Base-by-base conservation (phyloP, 2,329 filamentous ascomycete genomes). In the Aureobasidium pullulans region DNA sequence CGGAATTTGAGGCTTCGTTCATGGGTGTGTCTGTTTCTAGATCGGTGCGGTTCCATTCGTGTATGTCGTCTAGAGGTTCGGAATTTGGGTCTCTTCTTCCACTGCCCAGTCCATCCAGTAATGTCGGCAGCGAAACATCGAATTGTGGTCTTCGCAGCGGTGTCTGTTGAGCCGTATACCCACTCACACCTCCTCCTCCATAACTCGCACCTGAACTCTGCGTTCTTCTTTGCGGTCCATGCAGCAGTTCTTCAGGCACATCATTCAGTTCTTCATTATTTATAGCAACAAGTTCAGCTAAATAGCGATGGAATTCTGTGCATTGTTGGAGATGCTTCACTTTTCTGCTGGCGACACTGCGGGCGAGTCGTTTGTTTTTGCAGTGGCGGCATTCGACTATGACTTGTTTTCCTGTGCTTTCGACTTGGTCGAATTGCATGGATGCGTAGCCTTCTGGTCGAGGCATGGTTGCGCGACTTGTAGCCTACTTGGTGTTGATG, bases 381-480 rank as follows among this genome's bases (percentile, higher is more conserved):
- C 52, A 57, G 40, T 57, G 52, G 9, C 42, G 31, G 40, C 52
- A 57, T 37, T 57, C n/a, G 8, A 57, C 52, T 16, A 57, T 44
- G 10, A 36, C 31, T 16, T 57, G 52, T 57, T 57, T 57, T 31
- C 52, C 52, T 3, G 52, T 10, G 52, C 40, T 44, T 28, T 44
- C 42, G 52, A 46, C 40, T 44, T 44, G 40, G 42, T 44, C 39
- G 31, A 57, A 57, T 57, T 57, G 52, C 40, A 57, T 44, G 6
- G 52, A 57, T 28, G 52, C 52, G 19, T 57, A 57, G 40, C 52
- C 52, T 57, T 57, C 52, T 46, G 52, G 52, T 42, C 52, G 52
- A 23, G 52, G 52, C 52, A 57, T 57, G 7, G 6, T 46, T 32
- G 13, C 9, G 23, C 11, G 23, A 4, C 7, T 7, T n/a, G 49